Base-by-base conservation (phyloP, 1,284 basidiomycete species). In the Ganoderma boninense region DNA sequence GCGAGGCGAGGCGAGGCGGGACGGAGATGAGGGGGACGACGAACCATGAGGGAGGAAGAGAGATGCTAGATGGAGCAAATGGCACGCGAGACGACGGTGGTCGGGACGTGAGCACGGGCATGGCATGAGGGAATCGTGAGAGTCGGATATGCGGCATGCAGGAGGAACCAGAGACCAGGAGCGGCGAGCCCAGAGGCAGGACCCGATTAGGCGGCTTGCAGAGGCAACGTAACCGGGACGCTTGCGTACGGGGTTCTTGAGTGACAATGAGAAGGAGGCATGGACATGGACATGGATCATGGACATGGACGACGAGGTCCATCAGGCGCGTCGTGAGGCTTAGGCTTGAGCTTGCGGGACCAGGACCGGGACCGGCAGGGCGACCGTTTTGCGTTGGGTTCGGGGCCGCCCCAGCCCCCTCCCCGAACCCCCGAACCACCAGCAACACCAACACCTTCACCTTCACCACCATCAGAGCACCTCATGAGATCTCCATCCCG, bases 401-500 rank as follows among this genome's bases (percentile, higher is more conserved):
- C 20, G 18, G 35, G 49, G 20, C 26, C 14, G 16, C 38, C 35
- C 8, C 46, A 49, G 26, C n/a, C 40, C n/a, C 42, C 32, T 32
- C 26, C 60, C 66, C 26, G 46, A 49, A 52, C 49, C 35, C 38
- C 38, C 2, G 32, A 61, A 38, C 63, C 57, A 18, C 38, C 49
- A 35, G n/a, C n/a, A n/a, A n/a, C n/a, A n/a, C n/a, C n/a, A n/a
- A n/a, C n/a, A n/a, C n/a, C n/a, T n/a, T n/a, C n/a, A n/a, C n/a
- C n/a, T n/a, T 29, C 64, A 38, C 63, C 57, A 18, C 38, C 40
- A 49, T 61, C 69, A 62, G 43, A 42, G 29, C 42, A 23, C 46
- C 72, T 73, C 69, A 74, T 74, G 73, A 74, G 67, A 74, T 69
- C 73, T 74, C 73, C 73, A 74, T 74, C 23, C 61, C 62, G 52